Percentiles rank a stretch among this genome's conserved stretches.
These are phyloP conservation scores for Grosmannia serpens DNA, from an alignment of 2,329 filamentous ascomycete species.

Conservation along the genomic window DNA sequence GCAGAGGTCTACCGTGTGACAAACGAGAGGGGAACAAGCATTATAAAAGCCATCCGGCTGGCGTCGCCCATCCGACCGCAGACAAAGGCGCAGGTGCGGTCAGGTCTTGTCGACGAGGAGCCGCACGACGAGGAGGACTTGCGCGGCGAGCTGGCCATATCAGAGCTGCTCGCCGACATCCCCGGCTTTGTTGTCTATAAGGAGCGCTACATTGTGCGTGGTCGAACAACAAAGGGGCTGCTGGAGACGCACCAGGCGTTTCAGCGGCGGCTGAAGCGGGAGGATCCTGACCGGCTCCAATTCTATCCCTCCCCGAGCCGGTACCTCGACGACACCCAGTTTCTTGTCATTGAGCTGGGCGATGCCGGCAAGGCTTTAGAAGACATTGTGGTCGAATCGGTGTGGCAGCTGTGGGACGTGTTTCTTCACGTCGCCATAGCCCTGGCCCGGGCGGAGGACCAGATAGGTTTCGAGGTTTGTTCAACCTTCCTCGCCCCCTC, in stretches of 20 bases:
- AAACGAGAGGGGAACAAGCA: slow-evolving; percentile 47
- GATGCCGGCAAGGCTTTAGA: slow-evolving; percentile 51
- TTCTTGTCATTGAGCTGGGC: slow-evolving; percentile 51
- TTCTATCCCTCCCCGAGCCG: slow-evolving; percentile 51
- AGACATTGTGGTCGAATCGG: slow-evolving; percentile 37
- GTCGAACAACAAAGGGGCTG: slow-evolving; percentile 39
- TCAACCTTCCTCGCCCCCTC: not conserved
- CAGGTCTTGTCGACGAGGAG: slow-evolving; percentile 46
- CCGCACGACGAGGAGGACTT: slow-evolving; percentile 43
- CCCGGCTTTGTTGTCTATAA: slow-evolving; percentile 57
- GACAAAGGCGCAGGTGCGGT: slow-evolving; percentile 42
- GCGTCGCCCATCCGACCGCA: slow-evolving; percentile 45
- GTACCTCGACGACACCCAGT: slow-evolving; percentile 45
- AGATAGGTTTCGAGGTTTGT: slow-evolving; percentile 47
- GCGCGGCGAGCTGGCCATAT: slow-evolving; percentile 48
- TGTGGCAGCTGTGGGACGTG: slow-evolving; percentile 50
- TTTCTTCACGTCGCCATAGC: slow-evolving; percentile 50
- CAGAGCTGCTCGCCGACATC: slow-evolving; percentile 51
- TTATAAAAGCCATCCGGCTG: slow-evolving; percentile 53
- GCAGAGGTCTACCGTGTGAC: slow-evolving; percentile 54
- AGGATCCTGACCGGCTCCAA: slow-evolving; percentile 44
- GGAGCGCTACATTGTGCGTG: slow-evolving; percentile 48
- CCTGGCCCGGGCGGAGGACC: slow-evolving; percentile 45
- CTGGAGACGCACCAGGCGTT: slow-evolving; percentile 50
- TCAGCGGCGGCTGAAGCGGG: slow-evolving; percentile 39